A percentile compares a stretch with the other conserved stretches of the same genome.
These are phyloP conservation scores for Trichoderma gracile DNA, from an alignment of 2,329 filamentous ascomycete genomes.

Conservation along the genomic window DNA sequence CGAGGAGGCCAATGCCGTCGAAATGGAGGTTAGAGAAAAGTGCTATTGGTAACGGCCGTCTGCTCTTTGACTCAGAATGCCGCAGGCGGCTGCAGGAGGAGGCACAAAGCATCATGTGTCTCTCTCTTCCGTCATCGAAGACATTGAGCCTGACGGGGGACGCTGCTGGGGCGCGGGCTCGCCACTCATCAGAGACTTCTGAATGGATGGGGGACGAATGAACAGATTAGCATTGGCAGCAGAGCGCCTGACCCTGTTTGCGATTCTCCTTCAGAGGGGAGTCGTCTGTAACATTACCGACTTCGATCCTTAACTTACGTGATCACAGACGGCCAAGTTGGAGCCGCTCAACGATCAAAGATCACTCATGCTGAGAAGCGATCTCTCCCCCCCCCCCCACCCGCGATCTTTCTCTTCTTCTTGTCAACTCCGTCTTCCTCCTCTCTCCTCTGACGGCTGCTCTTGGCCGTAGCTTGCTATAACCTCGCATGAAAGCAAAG, in stretches of 20 bases:
- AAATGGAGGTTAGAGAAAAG: no score
- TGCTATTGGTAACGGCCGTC: not conserved
- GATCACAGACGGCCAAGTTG: not conserved
- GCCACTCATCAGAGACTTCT: not conserved
- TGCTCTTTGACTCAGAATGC: not conserved
- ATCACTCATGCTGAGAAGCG: conserved; percentile 2
- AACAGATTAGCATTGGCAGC: no score
- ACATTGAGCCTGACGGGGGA: not conserved
- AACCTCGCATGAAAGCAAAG: not conserved
- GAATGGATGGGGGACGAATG: not conserved
- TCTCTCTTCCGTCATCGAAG: not conserved
- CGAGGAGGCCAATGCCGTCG: not conserved
- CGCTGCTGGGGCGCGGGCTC: not conserved
- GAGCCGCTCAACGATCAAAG: not conserved
- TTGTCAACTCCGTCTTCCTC: no score
- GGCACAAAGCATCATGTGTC: not conserved
- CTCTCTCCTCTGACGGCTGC: not conserved
- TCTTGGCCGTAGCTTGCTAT: not conserved
- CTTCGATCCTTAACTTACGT: not conserved
- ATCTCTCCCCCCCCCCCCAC: not conserved
- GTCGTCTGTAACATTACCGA: conserved; percentile 11
- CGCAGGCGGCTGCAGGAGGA: conserved; percentile 11
- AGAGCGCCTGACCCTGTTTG: not conserved
- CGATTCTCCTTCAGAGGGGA: not conserved
- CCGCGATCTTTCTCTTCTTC: no score